A percentile compares a stretch with the other conserved stretches of the same genome.
These are phyloP conservation scores for Coemansia sp. DNA, from an alignment of 192 early-diverging fungal species.

Conservation along the genomic window DNA sequence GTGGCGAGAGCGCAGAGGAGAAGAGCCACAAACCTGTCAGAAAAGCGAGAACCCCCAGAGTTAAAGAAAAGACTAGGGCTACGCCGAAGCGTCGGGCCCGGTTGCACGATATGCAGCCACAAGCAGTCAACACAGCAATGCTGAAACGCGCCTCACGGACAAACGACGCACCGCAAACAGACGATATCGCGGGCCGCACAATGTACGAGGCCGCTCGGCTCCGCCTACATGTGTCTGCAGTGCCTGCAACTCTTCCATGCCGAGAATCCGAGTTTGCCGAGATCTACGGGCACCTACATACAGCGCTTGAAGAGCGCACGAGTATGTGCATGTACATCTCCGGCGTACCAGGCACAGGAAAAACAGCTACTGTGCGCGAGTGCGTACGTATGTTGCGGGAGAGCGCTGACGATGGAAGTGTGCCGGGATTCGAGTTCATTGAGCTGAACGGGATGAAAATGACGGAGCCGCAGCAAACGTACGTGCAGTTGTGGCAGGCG, in stretches of 20 bases:
- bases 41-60: not conserved
- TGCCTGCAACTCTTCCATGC: conserved; percentile 90
- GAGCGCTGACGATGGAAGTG: conserved; percentile 49
- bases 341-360: conserved; percentile 95
- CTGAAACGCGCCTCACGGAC: conserved; percentile 21
- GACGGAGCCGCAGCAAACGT: conserved; percentile 86
- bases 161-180: conserved; percentile 2
- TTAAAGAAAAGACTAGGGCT: conserved; percentile 9
- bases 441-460: conserved; percentile 99
- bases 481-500: conserved; percentile 78
- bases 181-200: conserved; percentile 25
- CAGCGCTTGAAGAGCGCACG: conserved; percentile 75
- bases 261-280: conserved; percentile 88
- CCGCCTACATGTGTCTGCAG: conserved; percentile 84
- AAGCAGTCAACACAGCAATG: conserved; percentile 31
- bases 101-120: conserved; percentile 41
- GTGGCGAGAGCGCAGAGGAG: not conserved
- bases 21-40: conserved; percentile 1
- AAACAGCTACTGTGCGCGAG: conserved; percentile 90
- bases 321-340: conserved; percentile 93
- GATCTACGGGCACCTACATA: conserved; percentile 71
- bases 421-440: conserved; percentile 80
- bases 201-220: conserved; percentile 68
- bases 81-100: conserved; percentile 26
- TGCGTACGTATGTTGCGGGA: conserved; percentile 77